Evolutionary conservation across 805 yeast species (phyloP), one percentile per base, ranked within the genome.

Genomic region (Kuraishia floccosa): DNA sequence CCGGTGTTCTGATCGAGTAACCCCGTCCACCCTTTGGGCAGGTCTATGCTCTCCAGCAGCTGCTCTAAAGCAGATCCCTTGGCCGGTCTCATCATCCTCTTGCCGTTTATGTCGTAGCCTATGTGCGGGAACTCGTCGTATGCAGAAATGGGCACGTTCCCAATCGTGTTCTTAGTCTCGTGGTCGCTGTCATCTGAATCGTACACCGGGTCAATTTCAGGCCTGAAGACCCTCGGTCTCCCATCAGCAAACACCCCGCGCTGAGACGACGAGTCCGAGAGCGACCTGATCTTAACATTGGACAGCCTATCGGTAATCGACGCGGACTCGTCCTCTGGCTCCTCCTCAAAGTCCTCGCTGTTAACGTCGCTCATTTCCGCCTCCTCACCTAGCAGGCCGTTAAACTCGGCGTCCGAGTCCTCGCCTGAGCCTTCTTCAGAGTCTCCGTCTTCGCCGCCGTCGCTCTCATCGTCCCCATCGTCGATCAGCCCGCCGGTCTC

Each of bases 1-100:
- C 98, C 99, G 5, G 97, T 85, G 46, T 76, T 69, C 47, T 83
- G 80, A 55, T 91, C 97, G 38, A 89, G 60, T 38, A 91, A 65
- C 28, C 99, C 99, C 11, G 98, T 91, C 97, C 97, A 91, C 17
- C 98, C 98, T 56, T 84, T 93, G 10, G 98, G 98, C 39, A 91
- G 64, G 38, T 91, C 99, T 37, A 91, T 91, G 19, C 76, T 65
- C 48, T 89, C 98, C 40, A 91, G 61, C 39, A 91, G 67, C 46
- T 79, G 81, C 48, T 91, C 97, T 41, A 91, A 67, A 2, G 97
- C 98, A 35, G 93, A 76, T 10, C 96, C 95, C 46, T 84, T 80
- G 7, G 97, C 98, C 9, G 99, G 99, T 54, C 99, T 75, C 97
- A 91, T 89, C 49, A 91, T 87, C 50, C 98, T 74, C 52, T 87